A percentile compares a stretch with the other conserved stretches of the same genome.
Evolutionary conservation across 1,284 basidiomycete genomes (phyloP).

Genomic region (Earliella scabrosa): DNA sequence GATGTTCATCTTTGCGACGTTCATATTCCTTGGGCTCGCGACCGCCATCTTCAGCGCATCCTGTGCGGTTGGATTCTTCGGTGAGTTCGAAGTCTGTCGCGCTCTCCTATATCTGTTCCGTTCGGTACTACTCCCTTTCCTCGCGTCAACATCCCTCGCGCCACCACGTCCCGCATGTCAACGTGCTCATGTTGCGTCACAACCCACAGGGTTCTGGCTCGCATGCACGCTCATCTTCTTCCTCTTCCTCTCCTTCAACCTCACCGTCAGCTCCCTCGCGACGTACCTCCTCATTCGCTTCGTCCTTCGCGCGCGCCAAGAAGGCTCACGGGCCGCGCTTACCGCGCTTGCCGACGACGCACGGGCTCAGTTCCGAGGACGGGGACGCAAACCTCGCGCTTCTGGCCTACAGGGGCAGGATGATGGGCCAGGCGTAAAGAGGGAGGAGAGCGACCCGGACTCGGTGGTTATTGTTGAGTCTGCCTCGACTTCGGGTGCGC

Average conservation of each 20-base stretch:
- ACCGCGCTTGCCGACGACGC: conserved; percentile 13
- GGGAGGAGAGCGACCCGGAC: neutral
- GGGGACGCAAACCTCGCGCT: neutral
- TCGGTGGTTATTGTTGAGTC: neutral
- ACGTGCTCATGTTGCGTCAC: too few species aligned
- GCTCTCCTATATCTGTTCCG: neutral
- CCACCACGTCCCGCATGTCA: neutral
- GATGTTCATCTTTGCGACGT: conserved; percentile 17
- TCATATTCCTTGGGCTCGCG: conserved; percentile 14
- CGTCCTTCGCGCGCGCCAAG: conserved; percentile 8
- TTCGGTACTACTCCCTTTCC: too few species aligned
- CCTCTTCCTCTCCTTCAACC: conserved; percentile 37
- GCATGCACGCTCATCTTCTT: conserved; percentile 74
- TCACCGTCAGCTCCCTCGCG: conserved; percentile 13
- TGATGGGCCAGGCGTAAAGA: neutral
- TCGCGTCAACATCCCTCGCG: too few species aligned
- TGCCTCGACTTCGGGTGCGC: neutral
- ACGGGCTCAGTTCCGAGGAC: conserved; percentile 4
- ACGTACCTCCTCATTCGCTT: conserved; percentile 16
- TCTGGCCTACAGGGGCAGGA: neutral
- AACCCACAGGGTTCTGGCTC: conserved; percentile 59
- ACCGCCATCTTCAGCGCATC: conserved; percentile 9
- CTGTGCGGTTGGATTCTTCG: conserved; percentile 14
- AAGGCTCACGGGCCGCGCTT: conserved; percentile 12
- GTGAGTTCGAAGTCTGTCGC: conserved; percentile 2